Evolutionary conservation across 2,329 filamentous ascomycete species (phyloP), one percentile per base, ranked within the genome.

Genomic region (Talaromyces sp.): DNA sequence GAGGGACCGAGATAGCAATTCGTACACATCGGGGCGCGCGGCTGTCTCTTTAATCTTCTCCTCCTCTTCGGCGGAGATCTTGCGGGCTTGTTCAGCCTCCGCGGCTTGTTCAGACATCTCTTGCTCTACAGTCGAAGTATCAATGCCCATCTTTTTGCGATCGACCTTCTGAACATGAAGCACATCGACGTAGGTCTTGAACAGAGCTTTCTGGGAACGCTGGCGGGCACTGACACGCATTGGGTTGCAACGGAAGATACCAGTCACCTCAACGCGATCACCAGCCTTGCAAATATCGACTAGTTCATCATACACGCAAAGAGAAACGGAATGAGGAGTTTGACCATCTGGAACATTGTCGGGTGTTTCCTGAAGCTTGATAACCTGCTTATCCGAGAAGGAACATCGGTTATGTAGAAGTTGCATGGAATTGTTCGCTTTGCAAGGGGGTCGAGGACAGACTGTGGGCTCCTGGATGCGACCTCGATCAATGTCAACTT

Each of bases 271-370:
- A 33, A 99, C 88, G 54, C 94, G 86, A 72, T 99, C 94, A 85
- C 94, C 94, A 48, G 94, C 94, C 74, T 97, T 97, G 82, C 94
- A 97, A 51, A 96, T 88, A 75, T 99, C 94, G 1, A 99, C 95
- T 47, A 99, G 80, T 71, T 99, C 94, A 67, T 97, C 93, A 71
- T 99, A 97, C 11, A 92, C 90, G 67, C 93, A 97, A 45, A 99
- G 85, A 0, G 93, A 97, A 22, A 99, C 94, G 0, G 93, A 96
- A 74, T 99, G 94, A 13, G 94, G 94, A 17, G 94, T 99, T 75
- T 99, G 94, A 16, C 94, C 94, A 61, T 96, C 89, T 44, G 94
- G 94, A 16, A 99, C 89, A 33, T 86, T 90, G 72, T 99, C 94
- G 0, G 94, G 94, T 0, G 94, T 99, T 74, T 99, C 94, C 74